Evolutionary conservation across 1,284 basidiomycete genomes (phyloP), one percentile per base, ranked within the genome.

Genomic region (Pseudozyma thailandica): DNA sequence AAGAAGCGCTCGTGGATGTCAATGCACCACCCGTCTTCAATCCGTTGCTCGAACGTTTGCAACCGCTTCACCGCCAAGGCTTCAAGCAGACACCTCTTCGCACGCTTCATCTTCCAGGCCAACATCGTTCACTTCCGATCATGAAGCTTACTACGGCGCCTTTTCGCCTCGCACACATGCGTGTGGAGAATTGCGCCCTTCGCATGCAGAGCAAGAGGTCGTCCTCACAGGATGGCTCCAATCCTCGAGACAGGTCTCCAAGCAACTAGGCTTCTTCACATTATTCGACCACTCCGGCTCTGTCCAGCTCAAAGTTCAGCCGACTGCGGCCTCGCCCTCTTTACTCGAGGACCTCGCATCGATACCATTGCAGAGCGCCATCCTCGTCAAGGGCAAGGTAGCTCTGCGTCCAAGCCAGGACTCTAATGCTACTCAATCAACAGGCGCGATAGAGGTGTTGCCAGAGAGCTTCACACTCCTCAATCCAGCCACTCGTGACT

Each of bases 361-460:
- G 6, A 42, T 70, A 39, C 75, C 73, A 2, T 37, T 78, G 12
- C 76, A 80, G 39, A 74, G 71, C 37, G 65, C 74, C 20, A 35
- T 79, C 7, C 49, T 61, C 4, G 41, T 78, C 26, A 57, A 41
- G 2, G 77, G 75, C 26, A 56, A 21, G 28, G 72, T 75, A 13
- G 61, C 50, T 2, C 33, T 38, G 21, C 73, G 76, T 20, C 71
- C 76, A 5, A 43, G 12, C 1, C 61, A 61, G 16, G 76, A 71
- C n/a, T 48, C 52, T 2, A 78, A 75, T n/a, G 9, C 43, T 20
- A 30, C 41, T 16, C 58, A 60, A 15, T 50, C 59, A 4, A 87
- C 89, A 21, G 92, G 92, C 30, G 87, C 90, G 53, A 87, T 95
- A 71, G 93, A 96, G 84, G 87, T 96, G 18, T 86, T 88, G 28